Conservation (phyloP, 176 grass and related monocot genomes). For the Cocos nucifera region DNA sequence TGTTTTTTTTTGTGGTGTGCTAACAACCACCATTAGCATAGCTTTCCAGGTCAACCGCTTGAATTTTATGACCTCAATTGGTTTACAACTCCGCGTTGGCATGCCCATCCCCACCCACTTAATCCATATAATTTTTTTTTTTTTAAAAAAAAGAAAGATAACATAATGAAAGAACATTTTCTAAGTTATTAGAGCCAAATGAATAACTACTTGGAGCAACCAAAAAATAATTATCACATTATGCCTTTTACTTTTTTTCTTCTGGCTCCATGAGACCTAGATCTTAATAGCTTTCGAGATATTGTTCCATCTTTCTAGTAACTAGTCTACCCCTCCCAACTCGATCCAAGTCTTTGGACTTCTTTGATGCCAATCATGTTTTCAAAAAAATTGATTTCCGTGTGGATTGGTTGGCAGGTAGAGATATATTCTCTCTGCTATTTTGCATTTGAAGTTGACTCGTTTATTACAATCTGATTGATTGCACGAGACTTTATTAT, state of each 20-base stretch:
- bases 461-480: too few species aligned
- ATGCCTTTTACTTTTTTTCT: too few species aligned
- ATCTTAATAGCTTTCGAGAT: too few species aligned
- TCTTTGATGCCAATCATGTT: slow-evolving; percentile 1
- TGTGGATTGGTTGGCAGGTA: too few species aligned
- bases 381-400: background rate
- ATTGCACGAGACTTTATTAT: too few species aligned
- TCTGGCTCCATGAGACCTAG: too few species aligned
- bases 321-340: background rate
- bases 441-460: too few species aligned
- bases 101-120: slow-evolving; percentile 14
- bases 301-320: too few species aligned
- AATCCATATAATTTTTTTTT: background rate
- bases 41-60: slow-evolving; percentile 26
- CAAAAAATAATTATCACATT: too few species aligned
- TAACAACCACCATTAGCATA: slow-evolving; percentile 23
- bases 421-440: too few species aligned
- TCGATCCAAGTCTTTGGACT: background rate
- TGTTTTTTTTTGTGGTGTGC: background rate
- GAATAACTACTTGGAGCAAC: too few species aligned
- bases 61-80: slow-evolving; percentile 10
- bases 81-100: slow-evolving; percentile 14
- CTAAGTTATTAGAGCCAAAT: too few species aligned
- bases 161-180: background rate
- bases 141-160: background rate